Evolutionary conservation across 306 rosid species (phyloP).

Genomic region (Gynostemma pentaphyllum): DNA sequence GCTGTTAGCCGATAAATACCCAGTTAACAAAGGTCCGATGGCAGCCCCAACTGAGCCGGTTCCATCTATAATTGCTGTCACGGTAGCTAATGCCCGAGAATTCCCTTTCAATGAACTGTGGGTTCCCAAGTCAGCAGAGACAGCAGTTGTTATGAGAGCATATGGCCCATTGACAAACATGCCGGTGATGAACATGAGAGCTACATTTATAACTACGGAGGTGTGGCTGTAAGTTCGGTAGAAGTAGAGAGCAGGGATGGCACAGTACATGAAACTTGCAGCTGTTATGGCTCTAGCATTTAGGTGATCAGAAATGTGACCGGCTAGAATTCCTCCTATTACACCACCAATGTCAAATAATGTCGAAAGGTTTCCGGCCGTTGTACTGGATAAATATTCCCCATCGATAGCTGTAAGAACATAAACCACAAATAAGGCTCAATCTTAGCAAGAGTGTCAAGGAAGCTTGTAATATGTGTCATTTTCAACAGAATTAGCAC

Average conservation of each 20-base stretch:
- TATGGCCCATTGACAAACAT: conserved; percentile 95
- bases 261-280: conserved; percentile 98
- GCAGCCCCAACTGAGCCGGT: conserved; percentile 98
- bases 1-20: conserved; percentile 71
- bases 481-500: not conserved
- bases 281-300: conserved; percentile 94
- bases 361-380: conserved; percentile 76
- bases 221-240: conserved; percentile 63
- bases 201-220: conserved; percentile 44
- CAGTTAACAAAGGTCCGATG: conserved; percentile 77
- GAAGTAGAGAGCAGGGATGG: conserved; percentile 85
- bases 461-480: not conserved
- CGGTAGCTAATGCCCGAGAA: conserved; percentile 90
- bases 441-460: not conserved
- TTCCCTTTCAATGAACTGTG: conserved; percentile 75
- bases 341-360: conserved; percentile 95
- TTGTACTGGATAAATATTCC: conserved; percentile 52
- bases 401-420: conserved; percentile 81
- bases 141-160: conserved; percentile 95
- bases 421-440: not conserved
- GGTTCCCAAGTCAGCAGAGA: conserved; percentile 95
- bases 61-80: conserved; percentile 91
- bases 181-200: conserved; percentile 76
- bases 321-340: conserved; percentile 88
- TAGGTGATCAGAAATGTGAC: conserved; percentile 80